Evolutionary conservation across 2,329 filamentous ascomycete species (phyloP).

Genomic region (Cytospora piceicola): DNA sequence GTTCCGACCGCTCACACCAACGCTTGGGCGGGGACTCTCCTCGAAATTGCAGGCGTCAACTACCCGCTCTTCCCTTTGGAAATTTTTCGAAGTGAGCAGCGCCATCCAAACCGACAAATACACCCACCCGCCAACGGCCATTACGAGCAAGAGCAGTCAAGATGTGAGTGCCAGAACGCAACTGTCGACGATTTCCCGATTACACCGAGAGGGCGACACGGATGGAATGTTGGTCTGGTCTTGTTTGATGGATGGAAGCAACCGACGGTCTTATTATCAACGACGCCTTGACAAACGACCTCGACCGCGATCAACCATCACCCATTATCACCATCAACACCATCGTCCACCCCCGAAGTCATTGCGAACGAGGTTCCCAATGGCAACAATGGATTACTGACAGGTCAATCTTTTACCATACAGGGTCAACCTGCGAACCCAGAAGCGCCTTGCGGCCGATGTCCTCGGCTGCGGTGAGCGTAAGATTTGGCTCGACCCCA

Average conservation of each 20-base stretch:
- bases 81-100: constrained; percentile 33
- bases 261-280: constrained; percentile 12
- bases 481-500: constrained; percentile 99
- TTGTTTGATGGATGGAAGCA: constrained; percentile 26
- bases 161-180: constrained; percentile 42
- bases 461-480: constrained; percentile 99
- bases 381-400: constrained; percentile 25
- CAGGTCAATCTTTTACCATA: constrained; percentile 33
- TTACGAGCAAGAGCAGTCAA: constrained; percentile 44
- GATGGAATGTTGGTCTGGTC: constrained; percentile 20
- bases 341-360: constrained; percentile 17
- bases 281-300: constrained; percentile 16
- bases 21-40: constrained; percentile 24
- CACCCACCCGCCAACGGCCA: constrained; percentile 40
- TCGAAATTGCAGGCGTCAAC: constrained; percentile 26
- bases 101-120: constrained; percentile 30
- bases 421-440: constrained; percentile 99
- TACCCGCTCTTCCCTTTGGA: constrained; percentile 25
- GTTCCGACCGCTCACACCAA: constrained; percentile 20
- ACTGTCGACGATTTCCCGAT: constrained; percentile 24
- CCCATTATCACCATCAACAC: neutral
- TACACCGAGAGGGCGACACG: constrained; percentile 17
- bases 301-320: constrained; percentile 1
- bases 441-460: constrained; percentile 99
- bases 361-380: neutral